Evolutionary conservation across 1,139 yeast genomes (phyloP), one percentile per base, ranked within the genome.

Genomic region (Nakaseomyces bracarensis): DNA sequence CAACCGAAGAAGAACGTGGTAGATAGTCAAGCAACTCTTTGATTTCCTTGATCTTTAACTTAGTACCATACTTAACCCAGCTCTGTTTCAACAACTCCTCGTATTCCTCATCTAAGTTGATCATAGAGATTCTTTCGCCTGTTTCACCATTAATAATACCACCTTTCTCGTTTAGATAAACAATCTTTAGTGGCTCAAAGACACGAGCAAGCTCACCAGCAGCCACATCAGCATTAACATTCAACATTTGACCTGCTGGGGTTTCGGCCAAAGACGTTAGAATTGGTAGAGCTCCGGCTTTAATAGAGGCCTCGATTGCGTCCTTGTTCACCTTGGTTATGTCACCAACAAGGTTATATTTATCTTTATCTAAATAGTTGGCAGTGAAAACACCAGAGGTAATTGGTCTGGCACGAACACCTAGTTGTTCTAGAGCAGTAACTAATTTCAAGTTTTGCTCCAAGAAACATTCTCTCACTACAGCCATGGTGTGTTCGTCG

Each of bases 1-100:
- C 98, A 41, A 91, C 99, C 5, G 97, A 87, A 1, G 96, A 87
- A 9, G 97, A 85, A 64, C 97, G 79, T 47, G 99, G 99, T 60
- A 91, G 75, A 61, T 83, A 91, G 67, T 85, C 91, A 60, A 91
- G 74, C 57, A 91, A 74, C 58, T 91, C 98, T 64, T 86, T 91
- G 64, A 91, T 91, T 67, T 93, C 97, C 65, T 83, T 87, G 63
- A 91, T 87, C 71, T 91, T 91, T 65, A 91, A 75, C 68, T 91
- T 91, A 49, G 99, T 91, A 54, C 99, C 99, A 64, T 91, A 91
- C 65, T 91, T 91, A 53, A 91, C 98, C 99, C 99, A 91, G 35
- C 94, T 77, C 67, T 93, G 86, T 63, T 86, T 83, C 79, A 91
- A 71, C 56, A 91, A 71, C 45, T 76, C 84, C 34, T 89, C 96